Conservation (phyloP, 306 rosid genomes). For the Erythrophleum fordii region DNA sequence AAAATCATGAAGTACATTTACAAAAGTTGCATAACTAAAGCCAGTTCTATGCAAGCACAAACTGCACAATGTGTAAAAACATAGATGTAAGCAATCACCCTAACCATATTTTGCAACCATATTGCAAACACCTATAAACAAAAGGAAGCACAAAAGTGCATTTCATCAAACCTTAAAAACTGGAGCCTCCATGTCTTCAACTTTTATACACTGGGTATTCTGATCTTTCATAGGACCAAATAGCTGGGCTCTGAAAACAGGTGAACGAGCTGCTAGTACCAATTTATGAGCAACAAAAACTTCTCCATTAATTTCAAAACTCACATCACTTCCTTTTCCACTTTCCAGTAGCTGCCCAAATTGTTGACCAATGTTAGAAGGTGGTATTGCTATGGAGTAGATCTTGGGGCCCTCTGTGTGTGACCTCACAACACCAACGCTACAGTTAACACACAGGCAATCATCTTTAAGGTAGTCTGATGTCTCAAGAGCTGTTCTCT, state of each 20-base stretch:
- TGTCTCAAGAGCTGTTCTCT: slow-evolving; percentile 70
- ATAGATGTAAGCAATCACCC: not conserved
- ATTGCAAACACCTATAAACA: not conserved
- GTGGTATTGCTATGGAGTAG: slow-evolving; percentile 56
- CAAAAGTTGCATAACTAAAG: not conserved
- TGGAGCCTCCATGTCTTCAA: slow-evolving; percentile 63
- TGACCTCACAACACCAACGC: slow-evolving; percentile 87
- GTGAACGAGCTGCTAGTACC: slow-evolving; percentile 66
- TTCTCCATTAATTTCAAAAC: slow-evolving; percentile 59
- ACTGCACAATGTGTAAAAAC: not conserved
- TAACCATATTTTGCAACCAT: not conserved
- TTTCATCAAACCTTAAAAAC: slow-evolving; percentile 57
- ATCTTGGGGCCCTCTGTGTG: slow-evolving; percentile 73
- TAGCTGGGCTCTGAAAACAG: slow-evolving; percentile 68
- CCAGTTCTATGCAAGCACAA: not conserved
- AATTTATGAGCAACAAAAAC: slow-evolving; percentile 60
- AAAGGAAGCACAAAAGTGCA: not conserved
- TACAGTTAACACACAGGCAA: slow-evolving; percentile 74
- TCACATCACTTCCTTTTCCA: slow-evolving; percentile 65
- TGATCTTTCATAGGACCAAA: slow-evolving; percentile 71
- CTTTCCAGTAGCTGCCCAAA: slow-evolving; percentile 61
- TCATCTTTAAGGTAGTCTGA: slow-evolving; percentile 87
- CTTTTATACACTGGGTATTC: slow-evolving; percentile 50
- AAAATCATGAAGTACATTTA: not conserved
- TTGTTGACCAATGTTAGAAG: slow-evolving; percentile 56